Base-by-base conservation (phyloP, 2,329 filamentous ascomycete genomes). In the Orbilia javanica region DNA sequence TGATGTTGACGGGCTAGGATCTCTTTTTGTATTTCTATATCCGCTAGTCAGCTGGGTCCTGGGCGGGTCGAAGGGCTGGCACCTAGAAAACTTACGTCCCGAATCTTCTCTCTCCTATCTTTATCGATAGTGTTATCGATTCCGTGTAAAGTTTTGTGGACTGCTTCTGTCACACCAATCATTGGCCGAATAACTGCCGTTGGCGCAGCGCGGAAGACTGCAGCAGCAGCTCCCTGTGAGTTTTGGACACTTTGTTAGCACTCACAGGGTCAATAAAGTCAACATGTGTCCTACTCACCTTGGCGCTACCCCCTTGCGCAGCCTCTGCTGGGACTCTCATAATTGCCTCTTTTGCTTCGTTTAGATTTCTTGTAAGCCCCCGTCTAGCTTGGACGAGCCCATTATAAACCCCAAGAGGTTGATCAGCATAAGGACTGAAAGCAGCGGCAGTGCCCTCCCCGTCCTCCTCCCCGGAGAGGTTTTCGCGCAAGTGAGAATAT, bases 291-390 rank as follows among this genome's bases (percentile, higher is more conserved):
- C 18, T 5, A 63, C 80, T 22, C 77, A 80, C 80, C 80, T 81
- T 80, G 0, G 95, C 94, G 75, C 90, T 94, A 22, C 90, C 89
- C 82, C 92, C 94, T 82, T 97, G 94, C 87, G 97, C 91, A 0
- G 97, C 89, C 83, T 98, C 95, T 0, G 92, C 93, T 0, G 96
- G 95, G 27, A 99, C 93, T 0, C 95, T 96, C 81, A 99, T 95
- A 73, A 99, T 93, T 8, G 95, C 96, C 84, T 99, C 94, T 71
- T 91, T 88, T 0, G 96, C 93, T 52, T 94, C 87, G 44, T 95
- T 88, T n/a, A 99, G 86, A 83, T 99, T 96, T 36, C 94, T 89
- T 78, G 94, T 90, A 29, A 99, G 87, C 66, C 94, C 93, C 29
- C 90, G 87, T 81, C 94, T 95, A 3, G 94, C 96, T 11, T 92